phyloP scores from a whole-genome alignment of 805 yeast genomes.

The Pichia sporocuriosa region DNA sequence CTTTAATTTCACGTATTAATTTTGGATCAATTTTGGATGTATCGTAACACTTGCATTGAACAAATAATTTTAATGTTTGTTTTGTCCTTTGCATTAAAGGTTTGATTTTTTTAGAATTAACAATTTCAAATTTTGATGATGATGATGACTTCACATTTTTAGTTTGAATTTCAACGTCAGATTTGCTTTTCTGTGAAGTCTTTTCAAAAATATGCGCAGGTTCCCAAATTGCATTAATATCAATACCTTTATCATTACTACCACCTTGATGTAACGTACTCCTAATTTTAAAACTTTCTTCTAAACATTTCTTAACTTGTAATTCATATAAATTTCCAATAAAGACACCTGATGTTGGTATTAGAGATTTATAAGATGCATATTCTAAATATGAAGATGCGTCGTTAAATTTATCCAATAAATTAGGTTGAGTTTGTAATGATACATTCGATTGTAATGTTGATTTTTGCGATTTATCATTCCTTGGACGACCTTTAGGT shows the following conservation, averaged over 20 bases:
- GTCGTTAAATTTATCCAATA: slow-evolving; percentile 12
- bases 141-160: too few relatives aligned
- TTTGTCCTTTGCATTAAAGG: slow-evolving; percentile 20
- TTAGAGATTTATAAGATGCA: slow-evolving; percentile 29
- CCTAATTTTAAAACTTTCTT: slow-evolving; percentile 31
- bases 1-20: slow-evolving; percentile 46
- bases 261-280: slow-evolving; percentile 45
- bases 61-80: slow-evolving; percentile 35
- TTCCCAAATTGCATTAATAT: slow-evolving; percentile 48
- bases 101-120: slow-evolving; percentile 23
- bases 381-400: slow-evolving; percentile 29
- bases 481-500: slow-evolving; percentile 11
- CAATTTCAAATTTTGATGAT: slow-evolving; percentile 17
- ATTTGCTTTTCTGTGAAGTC: slow-evolving; percentile 5
- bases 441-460: background rate
- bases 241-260: slow-evolving; percentile 51
- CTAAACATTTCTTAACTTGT: slow-evolving; percentile 34
- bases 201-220: slow-evolving; percentile 18
- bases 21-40: slow-evolving; percentile 37
- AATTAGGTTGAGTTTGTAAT: background rate
- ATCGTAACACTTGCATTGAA: slow-evolving; percentile 49
- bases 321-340: slow-evolving; percentile 53
- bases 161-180: background rate
- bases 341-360: slow-evolving; percentile 42
- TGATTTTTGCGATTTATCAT: background rate